These are phyloP conservation scores for Komagataella phaffii DNA, from an alignment of 805 yeast species.

Conservation along the genomic window DNA sequence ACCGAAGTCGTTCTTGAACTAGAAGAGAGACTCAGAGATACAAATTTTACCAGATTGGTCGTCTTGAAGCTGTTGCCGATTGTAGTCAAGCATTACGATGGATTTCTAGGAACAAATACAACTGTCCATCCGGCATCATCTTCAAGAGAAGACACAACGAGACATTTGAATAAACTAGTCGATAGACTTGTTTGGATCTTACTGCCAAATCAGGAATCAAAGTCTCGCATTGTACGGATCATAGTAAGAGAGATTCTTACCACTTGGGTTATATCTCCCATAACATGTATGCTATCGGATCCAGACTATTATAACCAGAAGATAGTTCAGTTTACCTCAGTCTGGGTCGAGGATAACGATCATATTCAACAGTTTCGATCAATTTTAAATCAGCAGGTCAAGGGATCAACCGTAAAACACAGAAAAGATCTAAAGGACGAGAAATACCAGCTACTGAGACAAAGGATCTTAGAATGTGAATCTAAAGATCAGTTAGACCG, in stretches of 20 bases:
- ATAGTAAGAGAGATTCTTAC: conserved; percentile 54
- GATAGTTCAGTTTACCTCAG: conserved; percentile 45
- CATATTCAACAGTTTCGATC: conserved; percentile 63
- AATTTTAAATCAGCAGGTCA: conserved; percentile 55
- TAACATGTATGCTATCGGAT: conserved; percentile 39
- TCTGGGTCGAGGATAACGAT: conserved; percentile 54
- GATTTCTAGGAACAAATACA: conserved; percentile 15
- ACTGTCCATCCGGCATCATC: neutral
- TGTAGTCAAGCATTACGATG: conserved; percentile 47
- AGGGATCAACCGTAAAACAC: conserved; percentile 5
- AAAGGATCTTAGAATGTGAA: conserved; percentile 13
- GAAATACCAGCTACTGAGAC: conserved; percentile 31
- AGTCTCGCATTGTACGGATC: conserved; percentile 6
- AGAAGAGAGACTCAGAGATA: conserved; percentile 21
- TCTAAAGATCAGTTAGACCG: conserved; percentile 2
- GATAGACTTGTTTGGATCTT: neutral
- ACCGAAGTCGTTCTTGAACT: conserved; percentile 26
- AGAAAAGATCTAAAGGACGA: conserved; percentile 29
- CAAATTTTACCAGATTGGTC: conserved; percentile 44
- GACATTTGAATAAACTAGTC: neutral
- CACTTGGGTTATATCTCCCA: conserved; percentile 40
- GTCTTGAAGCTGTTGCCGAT: conserved; percentile 51
- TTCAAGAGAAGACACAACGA: neutral
- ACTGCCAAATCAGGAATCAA: neutral
- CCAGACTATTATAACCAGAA: conserved; percentile 68